A percentile compares a stretch with the other conserved stretches of the same genome.
These are phyloP conservation scores for Cladophialophora carrionii DNA, from an alignment of 2,329 filamentous ascomycete species.

Conservation along the genomic window DNA sequence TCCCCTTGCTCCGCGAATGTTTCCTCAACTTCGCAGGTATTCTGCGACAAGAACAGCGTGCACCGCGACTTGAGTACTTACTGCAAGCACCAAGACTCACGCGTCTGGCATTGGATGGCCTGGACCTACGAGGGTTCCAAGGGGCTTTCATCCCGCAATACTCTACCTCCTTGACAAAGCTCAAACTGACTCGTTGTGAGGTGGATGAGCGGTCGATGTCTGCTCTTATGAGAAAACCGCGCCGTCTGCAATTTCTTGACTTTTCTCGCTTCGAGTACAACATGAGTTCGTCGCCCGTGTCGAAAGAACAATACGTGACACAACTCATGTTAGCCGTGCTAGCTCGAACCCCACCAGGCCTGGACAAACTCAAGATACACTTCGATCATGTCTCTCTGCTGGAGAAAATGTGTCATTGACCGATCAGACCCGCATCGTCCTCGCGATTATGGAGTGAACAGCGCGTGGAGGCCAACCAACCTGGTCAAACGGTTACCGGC, in stretches of 20 bases:
- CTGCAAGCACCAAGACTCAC: constrained; percentile 1
- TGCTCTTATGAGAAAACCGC: not conserved
- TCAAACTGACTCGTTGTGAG: not conserved
- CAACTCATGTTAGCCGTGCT: not conserved
- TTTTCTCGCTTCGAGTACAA: not conserved
- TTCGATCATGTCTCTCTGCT: not conserved
- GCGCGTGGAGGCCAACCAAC: not conserved
- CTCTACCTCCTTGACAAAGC: not conserved
- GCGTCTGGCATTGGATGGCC: not conserved
- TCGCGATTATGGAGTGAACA: not conserved
- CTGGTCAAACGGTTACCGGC: not conserved
- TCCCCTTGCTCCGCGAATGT: not conserved
- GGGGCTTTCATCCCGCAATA: not conserved
- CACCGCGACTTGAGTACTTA: not conserved
- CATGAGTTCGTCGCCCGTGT: not conserved
- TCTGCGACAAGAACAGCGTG: not conserved
- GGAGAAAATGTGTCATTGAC: not conserved
- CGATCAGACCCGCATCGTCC: not conserved
- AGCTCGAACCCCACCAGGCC: not conserved
- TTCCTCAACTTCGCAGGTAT: not conserved
- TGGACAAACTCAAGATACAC: not conserved
- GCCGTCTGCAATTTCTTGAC: not conserved
- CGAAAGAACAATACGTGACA: not conserved
- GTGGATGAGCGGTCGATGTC: constrained; percentile 2
- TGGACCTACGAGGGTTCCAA: not conserved